phyloP scores from a whole-genome alignment of 1,139 yeast species.

The Protomyces pachydermus region DNA sequence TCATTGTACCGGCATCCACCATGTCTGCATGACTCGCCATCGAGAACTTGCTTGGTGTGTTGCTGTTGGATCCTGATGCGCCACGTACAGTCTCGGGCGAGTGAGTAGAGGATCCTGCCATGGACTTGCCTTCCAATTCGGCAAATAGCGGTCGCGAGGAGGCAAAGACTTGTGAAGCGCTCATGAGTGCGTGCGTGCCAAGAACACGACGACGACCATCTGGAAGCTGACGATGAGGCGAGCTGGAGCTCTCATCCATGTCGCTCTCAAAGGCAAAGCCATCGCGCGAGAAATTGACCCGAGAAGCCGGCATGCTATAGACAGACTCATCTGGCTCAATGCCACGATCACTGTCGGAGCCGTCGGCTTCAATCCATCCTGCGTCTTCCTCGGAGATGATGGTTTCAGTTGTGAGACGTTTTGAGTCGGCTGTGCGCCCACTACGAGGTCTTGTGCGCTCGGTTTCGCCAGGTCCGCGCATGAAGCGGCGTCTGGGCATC shows the following conservation, averaged over 20 bases:
- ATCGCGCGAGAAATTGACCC: neutral
- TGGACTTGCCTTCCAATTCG: neutral
- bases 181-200: neutral
- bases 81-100: neutral
- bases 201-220: neutral
- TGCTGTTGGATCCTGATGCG: neutral
- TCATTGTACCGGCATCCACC: slow-evolving; percentile 5
- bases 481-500: slow-evolving; percentile 6
- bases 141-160: neutral
- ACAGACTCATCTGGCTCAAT: neutral
- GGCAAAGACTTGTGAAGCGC: neutral
- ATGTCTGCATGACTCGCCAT: neutral
- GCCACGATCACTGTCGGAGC: slow-evolving; percentile 26
- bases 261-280: neutral
- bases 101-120: neutral
- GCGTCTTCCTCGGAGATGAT: slow-evolving; percentile 29
- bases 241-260: neutral
- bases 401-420: slow-evolving; percentile 10
- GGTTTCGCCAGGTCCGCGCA: neutral
- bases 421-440: neutral
- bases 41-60: neutral
- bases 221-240: neutral
- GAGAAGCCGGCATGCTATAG: neutral
- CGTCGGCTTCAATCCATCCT: slow-evolving; percentile 35
- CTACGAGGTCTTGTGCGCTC: neutral